Evolutionary conservation across 352 stramenopile species (phyloP).

Genomic region (Phytophthora sojae): DNA sequence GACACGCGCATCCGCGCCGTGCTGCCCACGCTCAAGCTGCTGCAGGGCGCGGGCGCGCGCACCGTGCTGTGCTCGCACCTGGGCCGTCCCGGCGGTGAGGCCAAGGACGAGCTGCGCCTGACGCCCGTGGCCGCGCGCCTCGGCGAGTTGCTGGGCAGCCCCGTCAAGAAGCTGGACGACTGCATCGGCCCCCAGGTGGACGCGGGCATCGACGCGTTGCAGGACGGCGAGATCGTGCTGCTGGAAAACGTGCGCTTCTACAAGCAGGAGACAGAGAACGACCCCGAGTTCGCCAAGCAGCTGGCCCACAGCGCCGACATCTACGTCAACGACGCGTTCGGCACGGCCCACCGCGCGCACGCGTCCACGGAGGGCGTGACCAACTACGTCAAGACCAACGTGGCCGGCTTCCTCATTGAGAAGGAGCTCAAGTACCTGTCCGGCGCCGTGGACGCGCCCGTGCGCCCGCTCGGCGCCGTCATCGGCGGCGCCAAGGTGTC

Average conservation of each 20-base stretch:
- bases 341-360: conserved; percentile 97
- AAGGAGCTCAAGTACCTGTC: conserved; percentile 98
- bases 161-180: conserved; percentile 94
- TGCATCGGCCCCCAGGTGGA: conserved; percentile 95
- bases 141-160: conserved; percentile 91
- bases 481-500: conserved; percentile 97
- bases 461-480: conserved; percentile 94
- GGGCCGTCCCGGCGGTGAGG: conserved; percentile 95
- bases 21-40: conserved; percentile 93
- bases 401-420: conserved; percentile 96
- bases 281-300: conserved; percentile 94
- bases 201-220: conserved; percentile 76
- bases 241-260: conserved; percentile 98
- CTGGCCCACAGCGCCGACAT: conserved; percentile 94
- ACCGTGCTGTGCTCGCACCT: conserved; percentile 97
- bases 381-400: conserved; percentile 93
- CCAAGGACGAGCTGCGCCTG: conserved; percentile 84
- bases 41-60: conserved; percentile 95
- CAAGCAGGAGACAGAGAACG: conserved; percentile 98
- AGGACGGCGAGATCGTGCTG: conserved; percentile 93
- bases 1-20: conserved; percentile 95
- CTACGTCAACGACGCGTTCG: conserved; percentile 99
- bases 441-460: conserved; percentile 88
- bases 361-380: conserved; percentile 98
- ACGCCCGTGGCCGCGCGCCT: conserved; percentile 94